Evolutionary conservation across 2,329 filamentous ascomycete genomes (phyloP), one percentile per base, ranked within the genome.

Genomic region (Fusarium buharicum): DNA sequence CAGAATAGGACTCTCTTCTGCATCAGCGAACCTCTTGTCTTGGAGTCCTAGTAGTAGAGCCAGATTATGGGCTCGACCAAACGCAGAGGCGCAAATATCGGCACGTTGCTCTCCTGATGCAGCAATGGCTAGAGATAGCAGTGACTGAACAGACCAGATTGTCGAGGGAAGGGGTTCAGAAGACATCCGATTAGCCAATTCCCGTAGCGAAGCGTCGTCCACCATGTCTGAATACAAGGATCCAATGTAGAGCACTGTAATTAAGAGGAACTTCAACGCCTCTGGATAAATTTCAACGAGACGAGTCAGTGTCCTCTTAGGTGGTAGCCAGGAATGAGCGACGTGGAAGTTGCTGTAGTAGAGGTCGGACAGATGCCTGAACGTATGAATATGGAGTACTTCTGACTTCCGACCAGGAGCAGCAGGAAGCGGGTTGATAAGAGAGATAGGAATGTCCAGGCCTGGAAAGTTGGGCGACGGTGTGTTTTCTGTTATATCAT

Each of bases 271-370:
- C 6, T 31, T 24, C 6, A 65, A 49, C 4, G 55, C 50, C 8
- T 49, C 31, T 6, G 55, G 48, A 2, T 18, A 36, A n/a, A 22
- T 18, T 39, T 57, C 18, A 8, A 56, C 27, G n/a, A 63, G 53
- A 14, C 18, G 16, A 5, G 37, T 18, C 11, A 70, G 50, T 11
- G 20, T 53, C 18, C 36, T n/a, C 37, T 41, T 70, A 4, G 68
- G 66, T 4, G 59, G 66, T 3, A 65, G 28, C 68, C 62, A 70
- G 11, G 68, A 59, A 30, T 70, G 66, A 4, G 68, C 44, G 43
- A 58, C 50, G 16, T 70, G 68, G 37, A 70, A 70, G 28, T 66
- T 59, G 24, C 36, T 6, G 47, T 70, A 70, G 44, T 70, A 70
- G 27, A 67, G 59, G 40, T 68, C 55, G 18, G 69, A 51, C 17